Percentiles rank a stretch among this genome's conserved stretches.
phyloP scores from a whole-genome alignment of 495 filamentous ascomycete genomes.

The Trichoderma orchidacearum region DNA sequence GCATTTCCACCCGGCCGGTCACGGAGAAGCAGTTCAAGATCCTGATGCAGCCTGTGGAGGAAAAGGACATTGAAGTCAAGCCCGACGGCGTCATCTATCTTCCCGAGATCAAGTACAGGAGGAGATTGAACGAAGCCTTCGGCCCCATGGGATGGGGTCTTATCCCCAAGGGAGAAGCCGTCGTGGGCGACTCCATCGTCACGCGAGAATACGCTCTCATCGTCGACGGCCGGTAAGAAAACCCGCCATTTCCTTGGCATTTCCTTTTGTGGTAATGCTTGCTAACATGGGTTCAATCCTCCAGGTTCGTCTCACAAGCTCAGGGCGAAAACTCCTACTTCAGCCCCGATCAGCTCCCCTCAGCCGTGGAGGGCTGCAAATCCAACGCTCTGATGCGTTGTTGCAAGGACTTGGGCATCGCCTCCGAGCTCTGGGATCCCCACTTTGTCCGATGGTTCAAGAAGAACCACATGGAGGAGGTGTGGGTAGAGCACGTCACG shows the following conservation, averaged over 20 bases:
- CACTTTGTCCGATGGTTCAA: slow-evolving; percentile 69
- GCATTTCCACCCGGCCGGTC: slow-evolving; percentile 65
- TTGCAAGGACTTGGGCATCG: slow-evolving; percentile 95
- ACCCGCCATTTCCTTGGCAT: not conserved
- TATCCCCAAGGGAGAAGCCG: slow-evolving; percentile 79
- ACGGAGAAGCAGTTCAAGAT: slow-evolving; percentile 58
- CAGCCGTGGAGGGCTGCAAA: slow-evolving; percentile 91
- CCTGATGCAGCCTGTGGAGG: slow-evolving; percentile 50
- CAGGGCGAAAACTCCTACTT: slow-evolving; percentile 96
- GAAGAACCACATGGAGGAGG: slow-evolving; percentile 47
- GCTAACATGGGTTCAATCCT: not conserved
- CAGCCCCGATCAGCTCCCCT: slow-evolving; percentile 82
- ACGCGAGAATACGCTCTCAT: slow-evolving; percentile 93
- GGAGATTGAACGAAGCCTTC: slow-evolving; percentile 84
- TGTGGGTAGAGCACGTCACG: slow-evolving; percentile 50
- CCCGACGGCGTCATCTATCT: slow-evolving; percentile 92
- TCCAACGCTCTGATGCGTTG: slow-evolving; percentile 93
- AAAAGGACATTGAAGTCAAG: slow-evolving; percentile 86
- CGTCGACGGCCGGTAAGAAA: slow-evolving; percentile 69
- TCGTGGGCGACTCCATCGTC: slow-evolving; percentile 75
- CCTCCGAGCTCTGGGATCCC: slow-evolving; percentile 93
- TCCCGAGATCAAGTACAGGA: slow-evolving; percentile 95
- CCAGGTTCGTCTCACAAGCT: slow-evolving; percentile 77
- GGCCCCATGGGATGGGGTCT: slow-evolving; percentile 94
- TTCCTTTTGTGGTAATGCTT: not conserved